These are phyloP conservation scores for Carex littledalei DNA, from an alignment of 176 grass and related monocot genomes.

Conservation along the genomic window DNA sequence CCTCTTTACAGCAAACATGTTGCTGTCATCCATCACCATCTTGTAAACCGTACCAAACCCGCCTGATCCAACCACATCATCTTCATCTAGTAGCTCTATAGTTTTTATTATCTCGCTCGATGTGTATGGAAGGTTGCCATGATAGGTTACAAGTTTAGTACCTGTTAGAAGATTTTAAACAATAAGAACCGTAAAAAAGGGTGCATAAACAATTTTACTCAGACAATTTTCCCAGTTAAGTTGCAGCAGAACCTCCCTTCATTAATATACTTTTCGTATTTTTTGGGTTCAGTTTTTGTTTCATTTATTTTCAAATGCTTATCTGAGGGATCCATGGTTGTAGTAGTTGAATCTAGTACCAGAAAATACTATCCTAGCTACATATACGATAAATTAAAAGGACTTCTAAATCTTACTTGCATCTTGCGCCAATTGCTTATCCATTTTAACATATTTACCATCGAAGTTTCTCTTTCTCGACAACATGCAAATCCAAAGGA, in stretches of 20 bases:
- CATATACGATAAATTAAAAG: neutral
- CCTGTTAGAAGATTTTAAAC: conserved; percentile 29
- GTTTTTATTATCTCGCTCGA: conserved; percentile 85
- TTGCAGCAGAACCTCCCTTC: neutral
- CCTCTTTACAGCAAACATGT: conserved; percentile 74
- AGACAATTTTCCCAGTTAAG: neutral
- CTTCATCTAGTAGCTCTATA: conserved; percentile 79
- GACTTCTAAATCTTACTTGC: conserved; percentile 27
- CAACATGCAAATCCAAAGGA: conserved; percentile 86
- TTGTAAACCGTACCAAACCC: conserved; percentile 95
- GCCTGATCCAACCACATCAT: conserved; percentile 72
- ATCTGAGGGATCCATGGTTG: neutral
- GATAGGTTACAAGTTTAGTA: conserved; percentile 86
- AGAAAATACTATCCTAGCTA: neutral
- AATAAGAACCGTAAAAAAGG: neutral
- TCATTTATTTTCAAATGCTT: neutral
- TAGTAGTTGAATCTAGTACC: neutral
- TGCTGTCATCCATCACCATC: conserved; percentile 86
- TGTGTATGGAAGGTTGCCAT: conserved; percentile 85
- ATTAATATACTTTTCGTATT: neutral
- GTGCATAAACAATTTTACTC: neutral
- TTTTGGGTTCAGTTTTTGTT: neutral
- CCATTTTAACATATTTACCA: conserved; percentile 65
- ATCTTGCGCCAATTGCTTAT: conserved; percentile 58
- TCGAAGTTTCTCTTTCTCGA: conserved; percentile 71